phyloP scores from a whole-genome alignment of 164 flowering plant genomes.

The Vitis cinerea region DNA sequence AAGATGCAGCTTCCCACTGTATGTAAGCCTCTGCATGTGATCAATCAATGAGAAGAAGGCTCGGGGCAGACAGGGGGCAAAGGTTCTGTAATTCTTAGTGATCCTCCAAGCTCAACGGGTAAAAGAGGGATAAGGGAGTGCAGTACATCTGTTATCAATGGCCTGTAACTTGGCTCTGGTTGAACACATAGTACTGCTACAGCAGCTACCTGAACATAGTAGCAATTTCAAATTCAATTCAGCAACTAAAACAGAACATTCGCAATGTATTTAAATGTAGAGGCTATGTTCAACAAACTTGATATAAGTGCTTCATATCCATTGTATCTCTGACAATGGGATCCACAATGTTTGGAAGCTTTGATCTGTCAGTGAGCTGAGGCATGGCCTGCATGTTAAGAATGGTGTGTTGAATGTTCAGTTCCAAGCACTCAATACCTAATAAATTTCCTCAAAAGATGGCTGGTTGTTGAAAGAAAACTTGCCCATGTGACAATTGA shows the following conservation, averaged over 20 bases:
- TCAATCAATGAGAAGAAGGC: conserved; percentile 1
- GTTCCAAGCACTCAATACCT: neutral
- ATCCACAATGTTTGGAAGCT: conserved; percentile 88
- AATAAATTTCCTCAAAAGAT: neutral
- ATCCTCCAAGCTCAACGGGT: conserved; percentile 58
- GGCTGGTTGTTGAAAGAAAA: neutral
- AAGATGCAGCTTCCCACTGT: too few relatives aligned
- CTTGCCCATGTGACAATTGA: conserved; percentile 90
- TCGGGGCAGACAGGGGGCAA: neutral
- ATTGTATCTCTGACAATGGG: conserved; percentile 75
- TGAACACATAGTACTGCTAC: conserved; percentile 65
- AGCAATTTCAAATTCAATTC: neutral
- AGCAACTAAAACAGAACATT: neutral
- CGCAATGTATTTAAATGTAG: neutral
- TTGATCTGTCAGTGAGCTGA: conserved; percentile 88
- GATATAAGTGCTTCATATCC: conserved; percentile 70
- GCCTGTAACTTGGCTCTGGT: conserved; percentile 65
- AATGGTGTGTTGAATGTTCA: neutral
- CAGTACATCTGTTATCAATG: conserved; percentile 61
- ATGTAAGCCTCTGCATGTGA: too few relatives aligned
- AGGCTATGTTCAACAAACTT: conserved; percentile 15
- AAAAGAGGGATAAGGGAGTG: conserved; percentile 65
- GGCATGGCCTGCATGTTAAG: conserved; percentile 78
- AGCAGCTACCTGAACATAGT: conserved; percentile 49
- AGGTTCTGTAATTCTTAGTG: conserved; percentile 38